Percentiles rank a stretch among this genome's conserved stretches.
Conservation (phyloP, 768 basidiomycete genomes). For the Rhizopogon vesiculosus region DNA sequence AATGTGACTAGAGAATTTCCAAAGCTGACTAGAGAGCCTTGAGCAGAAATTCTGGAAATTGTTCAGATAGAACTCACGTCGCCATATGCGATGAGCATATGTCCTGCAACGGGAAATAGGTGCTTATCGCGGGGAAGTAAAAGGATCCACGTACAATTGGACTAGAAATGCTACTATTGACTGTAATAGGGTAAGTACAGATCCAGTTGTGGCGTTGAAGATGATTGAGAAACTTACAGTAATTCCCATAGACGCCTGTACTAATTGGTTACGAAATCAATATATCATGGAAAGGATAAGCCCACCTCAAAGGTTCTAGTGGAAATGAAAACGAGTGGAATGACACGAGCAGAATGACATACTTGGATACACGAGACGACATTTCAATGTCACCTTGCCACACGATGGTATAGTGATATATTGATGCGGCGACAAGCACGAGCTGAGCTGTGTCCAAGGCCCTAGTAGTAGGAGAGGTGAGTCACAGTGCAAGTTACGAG, state of each 20-base stretch:
- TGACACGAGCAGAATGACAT: neutral
- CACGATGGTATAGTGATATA: slow-evolving; percentile 28
- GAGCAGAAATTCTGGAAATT: neutral
- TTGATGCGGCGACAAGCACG: slow-evolving; percentile 23
- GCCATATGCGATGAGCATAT: slow-evolving; percentile 35
- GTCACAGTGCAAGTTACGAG: neutral
- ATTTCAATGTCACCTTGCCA: slow-evolving; percentile 21
- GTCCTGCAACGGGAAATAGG: slow-evolving; percentile 13
- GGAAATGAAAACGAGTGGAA: neutral
- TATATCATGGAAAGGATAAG: neutral
- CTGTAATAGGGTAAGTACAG: slow-evolving; percentile 8
- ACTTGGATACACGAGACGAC: slow-evolving; percentile 23
- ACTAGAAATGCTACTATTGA: slow-evolving; percentile 31
- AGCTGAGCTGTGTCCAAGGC: slow-evolving; percentile 24
- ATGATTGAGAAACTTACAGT: slow-evolving; percentile 15
- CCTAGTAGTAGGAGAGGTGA: slow-evolving; percentile 8
- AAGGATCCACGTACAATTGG: slow-evolving; percentile 23
- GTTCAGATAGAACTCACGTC: slow-evolving; percentile 17
- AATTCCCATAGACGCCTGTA: slow-evolving; percentile 31
- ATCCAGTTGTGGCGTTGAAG: neutral
- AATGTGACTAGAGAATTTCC: slow-evolving; percentile 18
- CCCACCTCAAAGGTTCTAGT: slow-evolving; percentile 1
- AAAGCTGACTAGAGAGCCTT: neutral
- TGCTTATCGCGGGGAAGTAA: neutral
- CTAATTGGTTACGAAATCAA: neutral